phyloP scores from a whole-genome alignment of 1,284 basidiomycete species.

The Cerioporus squamosus region DNA sequence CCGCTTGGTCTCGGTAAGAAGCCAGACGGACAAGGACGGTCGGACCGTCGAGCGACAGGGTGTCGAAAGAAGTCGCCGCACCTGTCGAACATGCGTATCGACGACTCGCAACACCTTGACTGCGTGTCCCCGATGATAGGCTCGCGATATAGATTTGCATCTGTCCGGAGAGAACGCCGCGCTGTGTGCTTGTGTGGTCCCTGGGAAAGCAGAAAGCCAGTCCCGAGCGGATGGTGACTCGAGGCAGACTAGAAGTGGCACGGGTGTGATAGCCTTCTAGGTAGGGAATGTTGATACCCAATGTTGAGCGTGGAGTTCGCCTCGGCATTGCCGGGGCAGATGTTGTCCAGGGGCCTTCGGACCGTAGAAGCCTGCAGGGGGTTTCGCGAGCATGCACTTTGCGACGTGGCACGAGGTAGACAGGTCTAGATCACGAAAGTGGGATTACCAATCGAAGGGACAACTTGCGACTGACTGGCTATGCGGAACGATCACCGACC shows the following conservation, averaged over 20 bases:
- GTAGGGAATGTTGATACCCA: not conserved
- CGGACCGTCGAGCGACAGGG: constrained; percentile 1
- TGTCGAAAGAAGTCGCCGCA: not conserved
- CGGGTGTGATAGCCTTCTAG: constrained; percentile 5
- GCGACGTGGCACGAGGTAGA: too few species aligned
- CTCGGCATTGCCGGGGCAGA: not conserved
- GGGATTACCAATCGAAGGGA: too few species aligned
- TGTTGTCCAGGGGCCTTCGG: not conserved
- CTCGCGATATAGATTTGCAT: not conserved
- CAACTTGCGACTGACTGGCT: too few species aligned
- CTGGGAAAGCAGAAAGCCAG: not conserved
- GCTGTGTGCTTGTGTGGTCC: not conserved
- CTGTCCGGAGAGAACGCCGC: not conserved
- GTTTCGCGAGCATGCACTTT: not conserved
- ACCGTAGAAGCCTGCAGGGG: not conserved
- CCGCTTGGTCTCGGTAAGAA: constrained; percentile 4
- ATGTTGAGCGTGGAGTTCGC: not conserved
- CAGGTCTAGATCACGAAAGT: not conserved
- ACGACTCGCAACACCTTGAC: not conserved
- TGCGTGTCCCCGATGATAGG: constrained; percentile 4
- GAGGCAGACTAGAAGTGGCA: not conserved
- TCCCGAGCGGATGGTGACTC: not conserved
- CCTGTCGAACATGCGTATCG: not conserved
- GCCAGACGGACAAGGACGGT: not conserved
- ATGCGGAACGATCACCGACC: too few species aligned